Evolutionary conservation across 306 rosid species (phyloP).

Genomic region (Arachis stenosperma): DNA sequence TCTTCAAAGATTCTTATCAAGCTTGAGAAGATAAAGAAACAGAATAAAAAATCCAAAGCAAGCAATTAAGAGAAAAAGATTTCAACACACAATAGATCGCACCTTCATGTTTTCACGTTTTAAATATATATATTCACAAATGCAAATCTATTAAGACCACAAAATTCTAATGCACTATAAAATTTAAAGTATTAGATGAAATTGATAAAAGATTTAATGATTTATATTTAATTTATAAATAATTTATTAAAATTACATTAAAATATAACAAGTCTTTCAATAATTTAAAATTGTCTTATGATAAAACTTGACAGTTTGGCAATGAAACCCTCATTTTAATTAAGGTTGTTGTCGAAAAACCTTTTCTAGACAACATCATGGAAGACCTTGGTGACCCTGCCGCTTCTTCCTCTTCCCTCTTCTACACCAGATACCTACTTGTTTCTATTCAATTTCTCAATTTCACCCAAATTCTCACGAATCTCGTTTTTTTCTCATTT

Average conservation of each 20-base stretch:
- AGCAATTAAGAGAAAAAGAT: background rate
- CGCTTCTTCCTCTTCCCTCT: conserved; percentile 44
- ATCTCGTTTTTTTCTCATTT: background rate
- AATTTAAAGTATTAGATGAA: no score
- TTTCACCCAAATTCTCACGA: background rate
- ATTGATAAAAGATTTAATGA: no score
- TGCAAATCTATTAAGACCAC: no score
- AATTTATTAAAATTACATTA: no score
- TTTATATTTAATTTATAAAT: no score
- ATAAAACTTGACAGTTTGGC: no score
- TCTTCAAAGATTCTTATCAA: conserved; percentile 34
- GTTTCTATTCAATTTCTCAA: background rate
- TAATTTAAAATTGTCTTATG: no score
- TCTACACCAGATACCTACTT: conserved; percentile 59
- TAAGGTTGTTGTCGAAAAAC: no score
- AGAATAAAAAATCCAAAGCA: background rate
- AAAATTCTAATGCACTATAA: no score
- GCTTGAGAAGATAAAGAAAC: background rate
- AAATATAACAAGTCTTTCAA: no score
- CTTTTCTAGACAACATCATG: no score
- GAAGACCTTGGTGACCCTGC: conserved; percentile 38
- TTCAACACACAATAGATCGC: background rate
- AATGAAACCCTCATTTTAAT: no score
- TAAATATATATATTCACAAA: background rate
- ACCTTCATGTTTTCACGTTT: conserved; percentile 39